phyloP scores from a whole-genome alignment of 257 asterid species.

The Verbascum thapsus region DNA sequence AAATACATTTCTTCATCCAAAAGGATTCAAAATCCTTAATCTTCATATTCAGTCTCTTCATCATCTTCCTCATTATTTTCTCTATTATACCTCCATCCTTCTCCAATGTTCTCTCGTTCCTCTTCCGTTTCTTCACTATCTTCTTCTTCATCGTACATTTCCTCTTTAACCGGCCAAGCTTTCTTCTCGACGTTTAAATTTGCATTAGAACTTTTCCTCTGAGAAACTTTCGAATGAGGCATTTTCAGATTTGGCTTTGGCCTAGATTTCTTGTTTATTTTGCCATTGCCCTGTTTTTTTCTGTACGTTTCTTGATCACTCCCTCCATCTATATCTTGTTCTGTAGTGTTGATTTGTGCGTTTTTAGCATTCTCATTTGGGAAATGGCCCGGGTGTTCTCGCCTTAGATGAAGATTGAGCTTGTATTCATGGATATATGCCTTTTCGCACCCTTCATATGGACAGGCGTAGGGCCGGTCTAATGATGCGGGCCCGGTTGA shows the following conservation, averaged over 20 bases:
- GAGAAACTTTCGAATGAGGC: constrained; percentile 76
- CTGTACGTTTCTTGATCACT: constrained; percentile 75
- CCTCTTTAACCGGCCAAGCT: constrained; percentile 64
- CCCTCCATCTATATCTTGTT: constrained; percentile 71
- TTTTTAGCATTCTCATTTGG: constrained; percentile 71
- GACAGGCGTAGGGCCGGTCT: constrained; percentile 94
- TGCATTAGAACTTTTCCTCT: constrained; percentile 54
- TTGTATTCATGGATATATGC: constrained; percentile 99
- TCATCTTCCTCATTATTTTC: constrained; percentile 72
- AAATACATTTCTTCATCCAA: constrained; percentile 12
- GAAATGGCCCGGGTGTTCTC: constrained; percentile 95
- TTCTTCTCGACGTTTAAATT: constrained; percentile 55
- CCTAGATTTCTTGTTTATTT: constrained; percentile 64
- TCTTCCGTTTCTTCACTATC: constrained; percentile 99
- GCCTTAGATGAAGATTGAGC: constrained; percentile 86
- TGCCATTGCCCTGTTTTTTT: constrained; percentile 56
- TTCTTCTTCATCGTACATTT: constrained; percentile 61
- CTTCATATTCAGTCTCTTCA: constrained; percentile 96
- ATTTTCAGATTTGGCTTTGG: constrained; percentile 71
- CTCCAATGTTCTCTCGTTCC: constrained; percentile 74
- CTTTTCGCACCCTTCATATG: constrained; percentile 93
- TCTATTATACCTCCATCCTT: constrained; percentile 78
- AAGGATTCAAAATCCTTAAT: constrained; percentile 32
- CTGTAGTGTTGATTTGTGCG: constrained; percentile 32
- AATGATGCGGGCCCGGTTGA: constrained; percentile 63